Evolutionary conservation across 2,329 filamentous ascomycete species (phyloP), one percentile per base, ranked within the genome.

Genomic region (Fusarium veterinarium): DNA sequence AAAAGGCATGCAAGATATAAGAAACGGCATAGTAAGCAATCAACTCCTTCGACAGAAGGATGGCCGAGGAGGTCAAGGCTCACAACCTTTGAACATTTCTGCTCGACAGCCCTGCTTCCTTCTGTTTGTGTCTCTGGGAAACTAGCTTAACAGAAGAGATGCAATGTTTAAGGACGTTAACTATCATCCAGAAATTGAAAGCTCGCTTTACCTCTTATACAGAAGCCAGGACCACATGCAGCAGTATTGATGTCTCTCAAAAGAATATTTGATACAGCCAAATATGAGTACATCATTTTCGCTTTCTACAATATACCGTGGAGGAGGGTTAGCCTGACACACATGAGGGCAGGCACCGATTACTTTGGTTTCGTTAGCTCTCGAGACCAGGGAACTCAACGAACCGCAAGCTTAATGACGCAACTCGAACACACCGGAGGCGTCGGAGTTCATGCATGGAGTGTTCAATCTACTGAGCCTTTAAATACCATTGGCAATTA

Each of bases 281-380:
- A 17, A 8, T 17, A 31, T 17, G 14, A 31, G 11, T 10, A 7
- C 1, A 7, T 6, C 6, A 8, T 14, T 46, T 8, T 16, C 19
- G 12, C 11, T 28, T 16, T 28, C 12, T 20, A 14, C 0, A 1
- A 20, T 20, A 6, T 6, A 28, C 4, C 4, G 2, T 28, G 5
- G 23, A 2, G 6, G 6, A 28, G 5, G 4, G 23, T 30, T 10
- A 8, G 3, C 3, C 12, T 10, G 25, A 16, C 12, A 46, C 25
- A 5, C 6, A 11, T 46, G 19, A n/a, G 4, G 8, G 6, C 8
- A 46, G 19, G 6, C 16, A 17, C 8, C 8, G 38, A 23, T 17
- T 23, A 5, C 9, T 23, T 11, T 23, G 0, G n/a, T 10, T 42
- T 45, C 0, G 23, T 45, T 30, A 20, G 16, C 25, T 25, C 25